Conservation (phyloP, 768 basidiomycete genomes). For the Ramaria sp. region DNA sequence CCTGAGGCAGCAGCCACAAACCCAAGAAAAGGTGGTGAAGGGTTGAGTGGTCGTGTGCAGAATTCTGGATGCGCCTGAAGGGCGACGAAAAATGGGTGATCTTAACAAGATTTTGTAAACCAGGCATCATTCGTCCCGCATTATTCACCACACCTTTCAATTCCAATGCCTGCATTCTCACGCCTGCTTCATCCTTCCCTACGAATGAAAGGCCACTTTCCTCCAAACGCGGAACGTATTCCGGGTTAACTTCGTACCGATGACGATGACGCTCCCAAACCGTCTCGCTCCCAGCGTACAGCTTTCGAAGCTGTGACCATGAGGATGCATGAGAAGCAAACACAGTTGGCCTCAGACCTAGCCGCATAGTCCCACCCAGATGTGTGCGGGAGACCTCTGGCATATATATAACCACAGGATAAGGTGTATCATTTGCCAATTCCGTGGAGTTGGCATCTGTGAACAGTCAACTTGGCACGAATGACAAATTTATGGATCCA, state of each 20-base stretch:
- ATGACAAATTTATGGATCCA: not conserved
- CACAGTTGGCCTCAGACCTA: slow-evolving; percentile 94
- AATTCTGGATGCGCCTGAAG: slow-evolving; percentile 98
- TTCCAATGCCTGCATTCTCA: slow-evolving; percentile 96
- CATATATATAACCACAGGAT: slow-evolving; percentile 91
- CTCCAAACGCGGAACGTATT: slow-evolving; percentile 63
- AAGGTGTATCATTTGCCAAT: slow-evolving; percentile 48
- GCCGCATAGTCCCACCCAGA: slow-evolving; percentile 99
- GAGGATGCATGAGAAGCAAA: slow-evolving; percentile 58
- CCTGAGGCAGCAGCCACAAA: slow-evolving; percentile 77
- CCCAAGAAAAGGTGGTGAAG: slow-evolving; percentile 94
- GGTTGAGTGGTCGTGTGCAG: slow-evolving; percentile 95
- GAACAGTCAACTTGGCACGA: slow-evolving; percentile 8
- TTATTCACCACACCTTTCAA: slow-evolving; percentile 45
- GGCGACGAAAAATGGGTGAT: slow-evolving; percentile 89
- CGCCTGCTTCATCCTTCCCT: slow-evolving; percentile 91
- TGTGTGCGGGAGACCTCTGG: slow-evolving; percentile 97
- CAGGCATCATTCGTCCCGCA: not conserved
- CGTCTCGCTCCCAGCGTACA: slow-evolving; percentile 73
- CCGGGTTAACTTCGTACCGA: slow-evolving; percentile 92
- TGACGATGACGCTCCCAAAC: slow-evolving; percentile 98
- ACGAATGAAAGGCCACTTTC: slow-evolving; percentile 64
- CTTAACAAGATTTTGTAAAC: slow-evolving; percentile 25
- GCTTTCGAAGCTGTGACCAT: slow-evolving; percentile 62
- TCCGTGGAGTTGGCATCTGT: slow-evolving; percentile 81